phyloP scores from a whole-genome alignment of 164 flowering plant species.

The Berberis thunbergii region DNA sequence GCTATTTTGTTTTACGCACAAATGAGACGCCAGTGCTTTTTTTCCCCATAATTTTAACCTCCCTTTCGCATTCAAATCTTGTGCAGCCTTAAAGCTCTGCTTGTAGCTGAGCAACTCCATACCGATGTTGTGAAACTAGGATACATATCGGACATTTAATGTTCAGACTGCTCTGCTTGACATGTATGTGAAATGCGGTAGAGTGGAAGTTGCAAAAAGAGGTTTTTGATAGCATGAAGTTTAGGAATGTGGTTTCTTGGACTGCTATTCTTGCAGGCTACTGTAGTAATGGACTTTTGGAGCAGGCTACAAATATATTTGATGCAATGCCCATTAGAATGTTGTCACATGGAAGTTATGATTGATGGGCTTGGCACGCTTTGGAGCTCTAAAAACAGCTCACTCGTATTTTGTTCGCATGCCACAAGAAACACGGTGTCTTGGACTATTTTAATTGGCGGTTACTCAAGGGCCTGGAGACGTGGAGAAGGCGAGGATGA shows the following conservation, averaged over 20 bases:
- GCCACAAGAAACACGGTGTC: constrained; percentile 11
- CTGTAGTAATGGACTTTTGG: constrained; percentile 13
- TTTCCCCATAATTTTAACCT: constrained; percentile 3
- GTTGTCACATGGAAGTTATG: constrained; percentile 13
- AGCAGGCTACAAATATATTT: constrained; percentile 8
- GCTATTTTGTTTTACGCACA: constrained; percentile 7
- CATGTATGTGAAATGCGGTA: constrained; percentile 14
- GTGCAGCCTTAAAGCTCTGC: constrained; percentile 12
- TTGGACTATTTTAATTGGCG: constrained; percentile 14
- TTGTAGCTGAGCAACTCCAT: constrained; percentile 8
- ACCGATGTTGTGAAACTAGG: constrained; percentile 12
- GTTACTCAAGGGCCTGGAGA: constrained; percentile 11
- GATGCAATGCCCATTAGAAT: constrained; percentile 16
- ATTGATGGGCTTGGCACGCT: constrained; percentile 14
- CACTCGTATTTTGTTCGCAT: constrained; percentile 7
- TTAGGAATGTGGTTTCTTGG: constrained; percentile 18
- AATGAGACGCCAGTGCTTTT: constrained; percentile 5
- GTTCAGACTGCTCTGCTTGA: constrained; percentile 8
- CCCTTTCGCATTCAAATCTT: constrained; percentile 11
- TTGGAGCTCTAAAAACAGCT: constrained; percentile 5
- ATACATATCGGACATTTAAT: constrained; percentile 5
- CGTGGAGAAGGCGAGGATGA: constrained; percentile 8
- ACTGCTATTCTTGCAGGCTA: constrained; percentile 20
- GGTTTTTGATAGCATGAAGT: constrained; percentile 14
- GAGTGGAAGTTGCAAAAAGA: constrained; percentile 8